Conservation (phyloP, 2,329 filamentous ascomycete genomes). For the Fusarium subglutinans region DNA sequence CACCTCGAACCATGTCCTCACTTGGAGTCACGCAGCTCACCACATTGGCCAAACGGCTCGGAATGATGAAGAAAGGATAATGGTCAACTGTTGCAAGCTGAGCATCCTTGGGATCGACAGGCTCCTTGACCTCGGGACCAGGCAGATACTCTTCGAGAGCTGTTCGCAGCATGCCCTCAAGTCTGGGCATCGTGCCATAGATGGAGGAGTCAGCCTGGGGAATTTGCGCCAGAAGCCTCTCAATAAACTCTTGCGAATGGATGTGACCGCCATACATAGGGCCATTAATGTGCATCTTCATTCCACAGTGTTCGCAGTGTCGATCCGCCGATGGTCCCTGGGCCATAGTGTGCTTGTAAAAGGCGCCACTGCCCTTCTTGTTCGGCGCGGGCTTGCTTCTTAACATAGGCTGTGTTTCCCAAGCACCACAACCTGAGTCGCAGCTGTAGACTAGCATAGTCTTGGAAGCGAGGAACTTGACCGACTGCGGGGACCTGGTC, state of each 20-base stretch:
- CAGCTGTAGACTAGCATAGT: conserved; percentile 95
- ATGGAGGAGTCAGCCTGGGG: conserved; percentile 71
- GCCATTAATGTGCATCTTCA: conserved; percentile 86
- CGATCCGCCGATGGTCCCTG: conserved; percentile 73
- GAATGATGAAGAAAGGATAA: conserved; percentile 87
- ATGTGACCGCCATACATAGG: conserved; percentile 95
- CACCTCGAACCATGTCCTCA: conserved; percentile 82
- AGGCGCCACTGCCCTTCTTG: conserved; percentile 74
- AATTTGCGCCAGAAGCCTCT: conserved; percentile 78
- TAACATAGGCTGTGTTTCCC: conserved; percentile 82
- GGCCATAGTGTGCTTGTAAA: conserved; percentile 82
- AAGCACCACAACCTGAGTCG: conserved; percentile 89
- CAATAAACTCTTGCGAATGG: conserved; percentile 85
- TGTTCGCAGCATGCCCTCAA: conserved; percentile 91
- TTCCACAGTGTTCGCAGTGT: conserved; percentile 83
- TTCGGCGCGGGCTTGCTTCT: conserved; percentile 72
- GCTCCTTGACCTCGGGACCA: conserved; percentile 48
- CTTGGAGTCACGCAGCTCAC: conserved; percentile 83
- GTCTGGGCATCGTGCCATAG: conserved; percentile 82
- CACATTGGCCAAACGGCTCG: conserved; percentile 77
- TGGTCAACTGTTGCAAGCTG: conserved; percentile 74
- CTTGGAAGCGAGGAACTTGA: conserved; percentile 90
- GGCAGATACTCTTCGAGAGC: conserved; percentile 78
- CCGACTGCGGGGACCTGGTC: conserved; percentile 79
- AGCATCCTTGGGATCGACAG: conserved; percentile 52